Conservation (phyloP, 306 rosid species). For the Gastrolobium villosum region DNA sequence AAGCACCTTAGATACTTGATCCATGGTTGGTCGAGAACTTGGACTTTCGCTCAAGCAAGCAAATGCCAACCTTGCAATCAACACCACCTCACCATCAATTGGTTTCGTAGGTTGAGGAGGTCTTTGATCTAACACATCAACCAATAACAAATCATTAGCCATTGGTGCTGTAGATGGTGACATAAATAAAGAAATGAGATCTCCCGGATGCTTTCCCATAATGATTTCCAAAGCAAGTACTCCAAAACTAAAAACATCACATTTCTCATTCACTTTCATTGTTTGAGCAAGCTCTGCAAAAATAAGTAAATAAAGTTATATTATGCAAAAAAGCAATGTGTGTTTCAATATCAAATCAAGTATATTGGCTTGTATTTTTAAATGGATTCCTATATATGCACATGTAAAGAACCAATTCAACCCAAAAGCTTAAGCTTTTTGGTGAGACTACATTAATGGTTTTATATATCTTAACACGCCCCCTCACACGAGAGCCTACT, state of each 20-base stretch:
- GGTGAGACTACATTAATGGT: too few relatives aligned
- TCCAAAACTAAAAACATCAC: slow-evolving; percentile 47
- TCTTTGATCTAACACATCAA: slow-evolving; percentile 44
- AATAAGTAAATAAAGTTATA: background rate
- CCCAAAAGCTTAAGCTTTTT: too few relatives aligned
- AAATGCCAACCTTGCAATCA: slow-evolving; percentile 34
- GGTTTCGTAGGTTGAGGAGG: slow-evolving; percentile 12
- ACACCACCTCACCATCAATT: slow-evolving; percentile 27
- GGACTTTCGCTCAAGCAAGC: slow-evolving; percentile 43
- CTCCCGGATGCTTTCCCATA: slow-evolving; percentile 49
- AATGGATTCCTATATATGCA: background rate
- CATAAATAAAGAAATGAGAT: slow-evolving; percentile 37
- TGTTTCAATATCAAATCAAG: background rate
- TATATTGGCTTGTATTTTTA: background rate
- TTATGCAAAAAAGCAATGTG: slow-evolving; percentile 5
- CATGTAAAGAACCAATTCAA: too few relatives aligned
- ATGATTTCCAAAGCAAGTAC: slow-evolving; percentile 50
- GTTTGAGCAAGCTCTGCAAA: slow-evolving; percentile 32
- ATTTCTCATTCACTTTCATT: slow-evolving; percentile 40
- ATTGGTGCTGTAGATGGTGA: background rate
- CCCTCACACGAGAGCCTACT: too few relatives aligned
- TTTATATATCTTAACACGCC: too few relatives aligned
- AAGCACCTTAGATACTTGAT: slow-evolving; percentile 39
- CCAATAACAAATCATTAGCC: slow-evolving; percentile 9
- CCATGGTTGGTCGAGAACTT: slow-evolving; percentile 45